Conservation (phyloP, 73 alveolate genomes). For the Tetrahymena thermophila region DNA sequence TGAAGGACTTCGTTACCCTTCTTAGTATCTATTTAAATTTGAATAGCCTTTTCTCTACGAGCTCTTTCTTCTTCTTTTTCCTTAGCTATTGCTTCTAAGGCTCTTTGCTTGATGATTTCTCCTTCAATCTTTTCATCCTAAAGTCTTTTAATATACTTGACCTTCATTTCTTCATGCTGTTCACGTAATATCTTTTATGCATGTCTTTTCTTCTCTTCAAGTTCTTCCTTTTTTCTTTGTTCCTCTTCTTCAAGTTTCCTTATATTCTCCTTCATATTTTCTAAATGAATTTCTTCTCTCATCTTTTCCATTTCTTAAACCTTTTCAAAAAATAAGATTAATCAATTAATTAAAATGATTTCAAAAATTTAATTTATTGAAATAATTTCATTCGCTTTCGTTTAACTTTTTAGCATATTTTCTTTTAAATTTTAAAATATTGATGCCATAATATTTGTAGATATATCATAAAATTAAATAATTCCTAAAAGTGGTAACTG, state of each 20-base stretch:
- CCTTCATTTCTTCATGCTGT: conserved; percentile 62
- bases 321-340: background rate
- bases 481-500: background rate
- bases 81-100: conserved; percentile 8
- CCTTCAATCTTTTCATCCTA: conserved; percentile 88
- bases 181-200: conserved; percentile 59
- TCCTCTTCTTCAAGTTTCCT: conserved; percentile 50
- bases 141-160: conserved; percentile 56
- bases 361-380: no score
- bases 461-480: background rate
- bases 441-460: background rate
- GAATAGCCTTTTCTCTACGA: conserved; percentile 56
- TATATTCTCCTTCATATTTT: conserved; percentile 16
- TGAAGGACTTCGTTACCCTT: conserved; percentile 37
- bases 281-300: conserved; percentile 22
- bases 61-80: conserved; percentile 68
- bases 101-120: conserved; percentile 63
- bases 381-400: no score
- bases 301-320: conserved; percentile 3
- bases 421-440: no score
- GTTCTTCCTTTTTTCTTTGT: conserved; percentile 62
- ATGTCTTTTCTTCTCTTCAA: conserved; percentile 60
- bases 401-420: background rate
- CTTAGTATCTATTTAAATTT: conserved; percentile 41
- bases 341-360: no score